Percentiles rank a stretch among this genome's conserved stretches.
phyloP scores from a whole-genome alignment of 2,329 filamentous ascomycete species.

The Alternaria triticimaculans region DNA sequence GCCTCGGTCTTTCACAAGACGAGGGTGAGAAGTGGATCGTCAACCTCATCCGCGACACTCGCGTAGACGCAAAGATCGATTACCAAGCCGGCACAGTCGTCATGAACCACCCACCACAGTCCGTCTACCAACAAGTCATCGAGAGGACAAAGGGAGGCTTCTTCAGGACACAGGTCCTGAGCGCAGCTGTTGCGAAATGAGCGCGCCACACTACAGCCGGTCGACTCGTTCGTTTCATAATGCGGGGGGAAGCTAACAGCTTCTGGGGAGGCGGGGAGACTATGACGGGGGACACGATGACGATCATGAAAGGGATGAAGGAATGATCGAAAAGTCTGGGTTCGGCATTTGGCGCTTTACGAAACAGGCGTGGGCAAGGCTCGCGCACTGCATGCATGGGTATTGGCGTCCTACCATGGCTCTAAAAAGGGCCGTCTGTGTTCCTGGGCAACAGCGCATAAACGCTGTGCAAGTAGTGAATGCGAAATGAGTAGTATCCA shows the following conservation, averaged over 20 bases:
- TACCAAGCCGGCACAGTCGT: constrained; percentile 98
- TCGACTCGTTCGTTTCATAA: neutral
- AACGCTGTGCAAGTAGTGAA: neutral
- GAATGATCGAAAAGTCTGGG: constrained; percentile 4
- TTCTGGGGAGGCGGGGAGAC: constrained; percentile 21
- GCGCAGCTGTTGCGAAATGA: constrained; percentile 59
- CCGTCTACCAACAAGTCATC: constrained; percentile 98
- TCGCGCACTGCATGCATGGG: constrained; percentile 5
- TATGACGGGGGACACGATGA: neutral
- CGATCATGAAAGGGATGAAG: constrained; percentile 4
- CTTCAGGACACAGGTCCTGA: constrained; percentile 97
- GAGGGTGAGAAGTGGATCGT: constrained; percentile 99
- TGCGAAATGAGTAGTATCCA: neutral
- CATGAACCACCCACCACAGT: constrained; percentile 99
- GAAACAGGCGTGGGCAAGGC: constrained; percentile 3
- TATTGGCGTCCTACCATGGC: constrained; percentile 2
- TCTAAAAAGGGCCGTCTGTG: neutral
- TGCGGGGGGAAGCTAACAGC: constrained; percentile 1
- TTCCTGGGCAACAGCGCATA: neutral
- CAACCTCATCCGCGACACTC: constrained; percentile 96
- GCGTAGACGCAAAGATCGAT: constrained; percentile 98
- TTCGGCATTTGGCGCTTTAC: constrained; percentile 4
- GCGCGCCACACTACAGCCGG: neutral
- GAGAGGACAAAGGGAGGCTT: constrained; percentile 98
- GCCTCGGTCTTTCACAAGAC: constrained; percentile 88